Evolutionary conservation across 148 eudicot species (phyloP), one percentile per base, ranked within the genome.

Genomic region (Rhododendron griersonianum): DNA sequence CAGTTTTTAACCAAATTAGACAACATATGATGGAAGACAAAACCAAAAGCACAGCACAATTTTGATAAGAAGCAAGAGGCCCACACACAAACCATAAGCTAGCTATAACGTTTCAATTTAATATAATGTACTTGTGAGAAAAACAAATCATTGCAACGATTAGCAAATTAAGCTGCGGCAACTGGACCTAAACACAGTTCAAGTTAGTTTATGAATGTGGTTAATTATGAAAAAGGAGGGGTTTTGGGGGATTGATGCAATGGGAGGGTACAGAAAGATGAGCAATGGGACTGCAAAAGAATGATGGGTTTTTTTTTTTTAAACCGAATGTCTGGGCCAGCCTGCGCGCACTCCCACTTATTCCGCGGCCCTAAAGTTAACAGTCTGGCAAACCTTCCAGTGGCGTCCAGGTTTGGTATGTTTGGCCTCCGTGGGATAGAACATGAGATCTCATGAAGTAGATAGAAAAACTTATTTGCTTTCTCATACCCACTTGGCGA

Each of bases 21-120:
- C 73, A 67, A 13, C 45, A 6, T 23, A 37, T 81, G 71, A 88
- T 86, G 90, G 86, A 85, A 73, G 87, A 88, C 84, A 86, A 83
- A 65, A 85, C 67, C 28, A 82, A 75, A 76, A 81, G 45, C 45
- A 28, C 14, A 21, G 61, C 81, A 77, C 45, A 82, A 75, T 50
- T 25, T 28, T 51, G 51, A 73, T 11, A 83, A 57, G 50, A 47
- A 2, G 45, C 83, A 88, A 78, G 81, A 83, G 87, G 89, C 79
- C 85, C 87, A 80, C 71, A 41, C 5, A 3, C 61, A 71, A 45
- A 87, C 85, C 76, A 33, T 33, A 33, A 71, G 41, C 76, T 15
- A 71, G 41, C 76, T 15, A 30, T 30, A 13, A 14, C 33, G 19
- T 5, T 4, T 1, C 1, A 25, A 69, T 71, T 30, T 69, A 0